Evolutionary conservation across 257 asterid species (phyloP).

Genomic region (Primulina eburnea): DNA sequence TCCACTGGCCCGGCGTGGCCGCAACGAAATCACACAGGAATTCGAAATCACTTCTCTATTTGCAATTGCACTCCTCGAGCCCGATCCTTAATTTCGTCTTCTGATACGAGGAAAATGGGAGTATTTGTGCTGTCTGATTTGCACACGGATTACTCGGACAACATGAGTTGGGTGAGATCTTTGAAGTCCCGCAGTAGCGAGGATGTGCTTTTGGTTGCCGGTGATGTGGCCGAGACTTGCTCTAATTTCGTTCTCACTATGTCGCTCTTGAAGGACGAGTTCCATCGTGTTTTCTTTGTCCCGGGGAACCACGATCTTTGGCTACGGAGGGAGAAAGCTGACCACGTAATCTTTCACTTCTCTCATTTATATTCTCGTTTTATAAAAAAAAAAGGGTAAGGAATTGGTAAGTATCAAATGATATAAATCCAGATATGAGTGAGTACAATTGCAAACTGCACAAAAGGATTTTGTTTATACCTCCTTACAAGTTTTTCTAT

Average conservation of each 20-base stretch:
- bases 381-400: too few species aligned
- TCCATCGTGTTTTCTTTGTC: slow-evolving; percentile 65
- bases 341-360: slow-evolving; percentile 37
- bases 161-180: slow-evolving; percentile 65
- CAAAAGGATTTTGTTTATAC: neutral
- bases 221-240: slow-evolving; percentile 85
- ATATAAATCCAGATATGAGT: too few species aligned
- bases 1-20: too few species aligned
- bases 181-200: slow-evolving; percentile 27
- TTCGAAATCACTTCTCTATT: neutral
- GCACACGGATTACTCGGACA: slow-evolving; percentile 77
- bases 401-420: too few species aligned
- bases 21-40: too few species aligned
- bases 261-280: slow-evolving; percentile 70
- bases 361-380: too few species aligned
- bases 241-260: slow-evolving; percentile 53
- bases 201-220: slow-evolving; percentile 74
- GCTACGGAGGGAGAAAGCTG: slow-evolving; percentile 60
- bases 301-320: slow-evolving; percentile 92
- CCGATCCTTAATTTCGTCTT: neutral
- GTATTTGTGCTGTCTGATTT: slow-evolving; percentile 74
- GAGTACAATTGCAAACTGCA: neutral
- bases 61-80: neutral
- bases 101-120: slow-evolving; percentile 3
- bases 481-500: neutral